These are phyloP conservation scores for Elasticomyces elasticus DNA, from an alignment of 495 filamentous ascomycete genomes.

Conservation along the genomic window DNA sequence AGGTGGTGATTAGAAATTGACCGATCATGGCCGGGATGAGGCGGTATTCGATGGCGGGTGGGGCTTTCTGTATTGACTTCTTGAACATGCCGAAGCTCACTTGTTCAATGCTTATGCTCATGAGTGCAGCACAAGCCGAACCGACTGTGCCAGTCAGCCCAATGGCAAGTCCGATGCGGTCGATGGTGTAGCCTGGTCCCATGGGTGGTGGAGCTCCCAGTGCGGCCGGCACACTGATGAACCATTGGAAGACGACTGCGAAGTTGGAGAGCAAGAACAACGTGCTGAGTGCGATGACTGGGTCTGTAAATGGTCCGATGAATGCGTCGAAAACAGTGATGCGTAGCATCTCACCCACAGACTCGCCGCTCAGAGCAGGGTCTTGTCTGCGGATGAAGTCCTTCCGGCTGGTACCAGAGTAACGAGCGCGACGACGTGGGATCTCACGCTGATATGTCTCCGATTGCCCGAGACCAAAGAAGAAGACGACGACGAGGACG, in stretches of 20 bases:
- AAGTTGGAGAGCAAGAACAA: constrained; percentile 33
- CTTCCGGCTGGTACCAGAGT: constrained; percentile 4
- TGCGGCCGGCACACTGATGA: constrained; percentile 36
- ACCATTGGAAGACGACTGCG: constrained; percentile 33
- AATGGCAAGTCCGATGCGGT: constrained; percentile 35
- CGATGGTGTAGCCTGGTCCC: constrained; percentile 31
- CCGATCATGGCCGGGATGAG: constrained; percentile 26
- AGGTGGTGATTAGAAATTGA: constrained; percentile 8
- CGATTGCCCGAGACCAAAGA: constrained; percentile 32
- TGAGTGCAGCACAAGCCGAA: constrained; percentile 14
- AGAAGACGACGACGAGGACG: constrained; percentile 25
- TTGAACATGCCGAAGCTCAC: constrained; percentile 6
- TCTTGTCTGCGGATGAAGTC: constrained; percentile 17
- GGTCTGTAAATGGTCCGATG: constrained; percentile 32
- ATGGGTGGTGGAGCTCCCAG: constrained; percentile 12
- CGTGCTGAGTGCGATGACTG: constrained; percentile 30
- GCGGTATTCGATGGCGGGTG: constrained; percentile 20
- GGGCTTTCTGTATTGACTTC: neutral
- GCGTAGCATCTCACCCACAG: constrained; percentile 26
- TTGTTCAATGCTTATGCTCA: constrained; percentile 23
- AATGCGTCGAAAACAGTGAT: constrained; percentile 33
- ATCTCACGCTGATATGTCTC: constrained; percentile 39
- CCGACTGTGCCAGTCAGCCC: constrained; percentile 20
- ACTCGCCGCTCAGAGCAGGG: constrained; percentile 25
- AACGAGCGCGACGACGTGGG: constrained; percentile 27